These are phyloP conservation scores for Hanseniaspora guilliermondii DNA, from an alignment of 805 yeast species.

Conservation along the genomic window DNA sequence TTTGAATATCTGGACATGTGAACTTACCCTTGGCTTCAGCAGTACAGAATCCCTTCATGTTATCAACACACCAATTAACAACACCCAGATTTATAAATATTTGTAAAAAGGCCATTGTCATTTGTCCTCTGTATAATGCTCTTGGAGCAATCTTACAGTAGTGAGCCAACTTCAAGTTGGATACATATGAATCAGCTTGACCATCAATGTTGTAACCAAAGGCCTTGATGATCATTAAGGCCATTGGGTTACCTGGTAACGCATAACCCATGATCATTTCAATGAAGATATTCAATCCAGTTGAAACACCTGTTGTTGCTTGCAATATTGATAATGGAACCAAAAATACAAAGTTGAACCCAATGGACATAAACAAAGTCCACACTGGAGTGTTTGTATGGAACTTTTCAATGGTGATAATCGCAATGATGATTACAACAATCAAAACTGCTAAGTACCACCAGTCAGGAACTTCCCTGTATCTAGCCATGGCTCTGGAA, in stretches of 20 bases:
- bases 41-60: slow-evolving; percentile 31
- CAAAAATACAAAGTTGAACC: slow-evolving; percentile 41
- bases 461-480: slow-evolving; percentile 64
- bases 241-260: slow-evolving; percentile 43
- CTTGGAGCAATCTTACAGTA: slow-evolving; percentile 49
- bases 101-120: slow-evolving; percentile 31
- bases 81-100: slow-evolving; percentile 31
- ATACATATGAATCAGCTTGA: slow-evolving; percentile 40
- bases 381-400: slow-evolving; percentile 51
- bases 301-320: slow-evolving; percentile 43
- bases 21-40: slow-evolving; percentile 33
- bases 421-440: slow-evolving; percentile 31
- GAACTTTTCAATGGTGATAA: slow-evolving; percentile 31
- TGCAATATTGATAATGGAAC: slow-evolving; percentile 48
- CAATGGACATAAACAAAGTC: slow-evolving; percentile 46
- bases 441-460: slow-evolving; percentile 30
- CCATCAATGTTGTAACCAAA: slow-evolving; percentile 43
- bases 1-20: slow-evolving; percentile 32
- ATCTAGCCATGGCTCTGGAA: slow-evolving; percentile 42
- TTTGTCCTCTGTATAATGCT: slow-evolving; percentile 37
- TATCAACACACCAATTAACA: slow-evolving; percentile 32
- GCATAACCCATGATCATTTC: slow-evolving; percentile 51
- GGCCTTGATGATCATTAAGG: slow-evolving; percentile 43
- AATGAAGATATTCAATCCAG: slow-evolving; percentile 48
- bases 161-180: slow-evolving; percentile 45